These are phyloP conservation scores for Orobanche coerulescens DNA, from an alignment of 257 asterid species.

Conservation along the genomic window DNA sequence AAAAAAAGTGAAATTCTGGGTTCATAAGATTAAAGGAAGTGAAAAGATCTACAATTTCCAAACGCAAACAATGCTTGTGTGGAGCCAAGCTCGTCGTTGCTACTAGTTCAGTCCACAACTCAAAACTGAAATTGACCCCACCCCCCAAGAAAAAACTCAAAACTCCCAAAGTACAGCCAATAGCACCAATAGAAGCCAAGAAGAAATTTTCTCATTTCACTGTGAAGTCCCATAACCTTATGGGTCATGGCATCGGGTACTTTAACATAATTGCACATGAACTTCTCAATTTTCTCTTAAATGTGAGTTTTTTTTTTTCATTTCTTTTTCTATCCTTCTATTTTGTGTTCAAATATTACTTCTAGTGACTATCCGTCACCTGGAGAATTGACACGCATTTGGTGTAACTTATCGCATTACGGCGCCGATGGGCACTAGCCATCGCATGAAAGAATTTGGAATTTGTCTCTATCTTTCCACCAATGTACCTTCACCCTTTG, in stretches of 20 bases:
- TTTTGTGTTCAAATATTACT: neutral
- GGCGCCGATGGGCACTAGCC: no score
- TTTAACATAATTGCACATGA: neutral
- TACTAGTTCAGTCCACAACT: conserved; percentile 2
- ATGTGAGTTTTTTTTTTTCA: neutral
- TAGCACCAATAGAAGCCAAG: conserved; percentile 9
- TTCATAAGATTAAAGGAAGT: no score
- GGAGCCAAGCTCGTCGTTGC: no score
- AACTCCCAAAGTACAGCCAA: neutral
- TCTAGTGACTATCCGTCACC: neutral
- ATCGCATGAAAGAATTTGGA: no score
- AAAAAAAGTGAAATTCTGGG: no score
- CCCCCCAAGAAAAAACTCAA: conserved; percentile 1
- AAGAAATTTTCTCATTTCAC: neutral
- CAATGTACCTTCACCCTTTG: no score
- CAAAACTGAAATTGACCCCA: no score
- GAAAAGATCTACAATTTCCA: neutral
- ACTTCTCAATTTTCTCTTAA: neutral
- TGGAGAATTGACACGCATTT: no score
- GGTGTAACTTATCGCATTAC: no score
- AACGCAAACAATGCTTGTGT: neutral
- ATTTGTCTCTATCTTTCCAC: no score
- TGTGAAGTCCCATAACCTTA: conserved; percentile 10
- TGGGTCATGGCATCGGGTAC: neutral
- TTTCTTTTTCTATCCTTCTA: no score